Evolutionary conservation across 345 rosid species (phyloP).

Genomic region (Syzygium aqueum): DNA sequence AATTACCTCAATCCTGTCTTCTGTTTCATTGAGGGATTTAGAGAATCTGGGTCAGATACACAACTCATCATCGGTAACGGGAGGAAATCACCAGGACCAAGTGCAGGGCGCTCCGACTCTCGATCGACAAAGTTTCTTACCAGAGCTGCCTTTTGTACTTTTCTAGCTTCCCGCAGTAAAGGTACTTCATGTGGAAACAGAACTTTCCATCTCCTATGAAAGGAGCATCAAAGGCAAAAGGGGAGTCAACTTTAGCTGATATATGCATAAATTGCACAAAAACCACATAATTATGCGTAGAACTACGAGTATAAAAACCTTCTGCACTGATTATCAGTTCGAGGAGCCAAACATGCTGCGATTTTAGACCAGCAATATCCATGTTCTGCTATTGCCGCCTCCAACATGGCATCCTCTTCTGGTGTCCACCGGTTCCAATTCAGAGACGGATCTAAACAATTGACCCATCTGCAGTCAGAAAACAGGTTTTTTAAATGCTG

Average conservation of each 20-base stretch:
- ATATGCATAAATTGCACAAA: neutral
- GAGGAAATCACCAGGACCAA: constrained; percentile 45
- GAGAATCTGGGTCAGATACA: constrained; percentile 18
- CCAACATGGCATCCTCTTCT: constrained; percentile 66
- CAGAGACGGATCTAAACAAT: constrained; percentile 67
- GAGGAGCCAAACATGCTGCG: constrained; percentile 47
- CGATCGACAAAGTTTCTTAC: constrained; percentile 84
- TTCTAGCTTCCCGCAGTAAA: constrained; percentile 49
- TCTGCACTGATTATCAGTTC: constrained; percentile 80
- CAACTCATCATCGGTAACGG: constrained; percentile 16
- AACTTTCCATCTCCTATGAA: constrained; percentile 68
- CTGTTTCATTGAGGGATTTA: constrained; percentile 16
- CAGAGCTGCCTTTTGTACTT: constrained; percentile 32
- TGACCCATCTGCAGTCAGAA: constrained; percentile 57
- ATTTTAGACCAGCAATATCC: constrained; percentile 76
- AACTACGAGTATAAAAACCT: constrained; percentile 33
- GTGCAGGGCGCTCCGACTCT: constrained; percentile 72
- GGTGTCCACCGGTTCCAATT: constrained; percentile 55
- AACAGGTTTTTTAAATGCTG: neutral
- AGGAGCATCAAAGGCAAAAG: neutral
- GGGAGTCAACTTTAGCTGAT: neutral
- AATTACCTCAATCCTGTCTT: constrained; percentile 46
- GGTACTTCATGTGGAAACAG: constrained; percentile 61
- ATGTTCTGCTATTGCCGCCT: constrained; percentile 48
- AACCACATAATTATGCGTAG: neutral